phyloP scores from a whole-genome alignment of 257 asterid species.

The Capsicum chinense region DNA sequence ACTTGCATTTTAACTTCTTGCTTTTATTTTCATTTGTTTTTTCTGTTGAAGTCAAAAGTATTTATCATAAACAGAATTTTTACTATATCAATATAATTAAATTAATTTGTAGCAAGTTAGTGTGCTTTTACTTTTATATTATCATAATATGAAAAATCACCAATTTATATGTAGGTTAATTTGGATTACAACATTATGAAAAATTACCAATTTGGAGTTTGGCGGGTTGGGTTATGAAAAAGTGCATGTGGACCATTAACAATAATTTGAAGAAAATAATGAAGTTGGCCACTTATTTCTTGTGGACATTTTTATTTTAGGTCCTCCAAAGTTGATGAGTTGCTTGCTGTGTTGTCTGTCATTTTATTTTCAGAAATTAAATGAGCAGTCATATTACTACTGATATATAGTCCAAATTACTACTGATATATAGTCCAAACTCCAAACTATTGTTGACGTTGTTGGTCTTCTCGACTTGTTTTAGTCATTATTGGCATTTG shows the following conservation, averaged over 20 bases:
- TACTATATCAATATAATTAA: not conserved
- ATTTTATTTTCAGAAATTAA: not conserved
- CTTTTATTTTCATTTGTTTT: not conserved
- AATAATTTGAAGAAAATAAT: slow-evolving; percentile 7
- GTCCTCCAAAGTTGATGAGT: not conserved
- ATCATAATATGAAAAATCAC: too few relatives aligned
- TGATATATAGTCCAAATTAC: not conserved
- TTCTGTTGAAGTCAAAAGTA: not conserved
- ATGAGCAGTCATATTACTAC: not conserved
- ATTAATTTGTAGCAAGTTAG: not conserved
- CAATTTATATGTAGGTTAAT: too few relatives aligned
- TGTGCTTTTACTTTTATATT: too few relatives aligned
- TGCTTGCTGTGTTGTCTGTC: not conserved
- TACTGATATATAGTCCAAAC: too few relatives aligned
- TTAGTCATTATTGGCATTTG: not conserved
- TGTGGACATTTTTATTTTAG: not conserved
- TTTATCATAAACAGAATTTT: not conserved
- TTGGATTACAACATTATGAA: not conserved
- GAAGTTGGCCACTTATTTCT: not conserved
- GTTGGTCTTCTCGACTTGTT: not conserved
- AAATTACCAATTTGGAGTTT: not conserved
- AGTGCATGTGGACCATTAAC: slow-evolving; percentile 1
- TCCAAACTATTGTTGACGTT: not conserved
- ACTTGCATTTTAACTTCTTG: not conserved
- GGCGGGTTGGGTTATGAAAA: not conserved